Evolutionary conservation across 805 yeast genomes (phyloP), one percentile per base, ranked within the genome.

Genomic region (Barnettozyma sp.): DNA sequence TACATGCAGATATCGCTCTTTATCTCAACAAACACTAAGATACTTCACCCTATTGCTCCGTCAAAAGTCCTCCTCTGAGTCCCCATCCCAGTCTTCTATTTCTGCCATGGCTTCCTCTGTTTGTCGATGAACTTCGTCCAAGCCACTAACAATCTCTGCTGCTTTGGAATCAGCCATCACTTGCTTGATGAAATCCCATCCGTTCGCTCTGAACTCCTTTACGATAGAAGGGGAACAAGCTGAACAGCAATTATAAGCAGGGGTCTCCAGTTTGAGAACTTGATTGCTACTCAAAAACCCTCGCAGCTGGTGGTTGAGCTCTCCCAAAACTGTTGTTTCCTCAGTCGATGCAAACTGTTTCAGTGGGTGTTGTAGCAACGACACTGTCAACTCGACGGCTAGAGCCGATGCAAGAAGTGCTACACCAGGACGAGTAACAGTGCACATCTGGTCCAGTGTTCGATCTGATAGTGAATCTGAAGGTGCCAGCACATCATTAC

Each of bases 361-460:
- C 6, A 59, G 54, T 0, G 76, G 76, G 46, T 79, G 81, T 55
- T 90, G 97, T 26, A 85, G 49, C 0, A 84, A 42, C 1, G 92
- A 74, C 0, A 83, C 82, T 42, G 86, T 52, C 6, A 92, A 59
- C 55, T 92, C 98, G 1, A 84, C 94, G 0, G 94, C 94, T 24
- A 79, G 62, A 0, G 96, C 76, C 0, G 95, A 73, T 0, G 97
- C 97, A 59, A 86, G 62, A 49, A 82, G 62, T 0, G 99, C 95
- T 1, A 82, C 88, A 1, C 99, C 98, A 0, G 99, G 97, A 26
- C 98, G 67, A 0, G 98, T 92, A 1, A 92, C 98, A 0, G 99
- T 92, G 54, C 99, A 92, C 97, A 92, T 92, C 58, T 92, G 97
- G 59, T 92, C 99, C 38, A 92, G 63, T 0, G 97, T 83, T 34